A percentile compares a stretch with the other conserved stretches of the same genome.
These are phyloP conservation scores for Stygiomarasmius scandens DNA, from an alignment of 1,284 basidiomycete species.

Conservation along the genomic window DNA sequence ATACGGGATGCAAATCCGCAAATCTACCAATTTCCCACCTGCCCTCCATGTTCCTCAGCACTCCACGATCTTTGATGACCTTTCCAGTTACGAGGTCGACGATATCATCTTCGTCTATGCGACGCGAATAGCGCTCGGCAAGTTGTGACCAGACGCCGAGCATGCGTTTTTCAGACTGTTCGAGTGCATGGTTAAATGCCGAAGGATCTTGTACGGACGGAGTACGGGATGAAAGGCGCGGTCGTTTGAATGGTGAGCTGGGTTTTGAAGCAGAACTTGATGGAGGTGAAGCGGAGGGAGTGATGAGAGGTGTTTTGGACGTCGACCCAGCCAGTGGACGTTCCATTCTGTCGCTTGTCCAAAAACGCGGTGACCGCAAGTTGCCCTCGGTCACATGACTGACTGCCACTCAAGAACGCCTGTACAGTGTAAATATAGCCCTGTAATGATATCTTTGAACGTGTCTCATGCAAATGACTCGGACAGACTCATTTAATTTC, in stretches of 20 bases:
- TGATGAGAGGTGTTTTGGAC: conserved; percentile 11
- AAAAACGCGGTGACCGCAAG: neutral
- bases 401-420: too few relatives aligned
- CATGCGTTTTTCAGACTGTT: conserved; percentile 58
- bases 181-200: conserved; percentile 26
- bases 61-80: conserved; percentile 69
- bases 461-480: too few relatives aligned
- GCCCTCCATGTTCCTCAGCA: conserved; percentile 47
- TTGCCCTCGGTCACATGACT: neutral
- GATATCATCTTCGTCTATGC: conserved; percentile 76
- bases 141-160: conserved; percentile 66
- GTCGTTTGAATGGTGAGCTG: conserved; percentile 2
- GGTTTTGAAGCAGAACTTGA: conserved; percentile 27
- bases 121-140: conserved; percentile 63
- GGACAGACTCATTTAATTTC: too few relatives aligned
- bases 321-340: conserved; percentile 2
- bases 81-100: conserved; percentile 62
- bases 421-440: too few relatives aligned
- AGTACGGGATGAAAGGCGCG: conserved; percentile 11
- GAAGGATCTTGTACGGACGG: conserved; percentile 6
- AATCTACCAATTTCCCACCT: conserved; percentile 52
- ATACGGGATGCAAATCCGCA: conserved; percentile 28
- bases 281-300: conserved; percentile 25
- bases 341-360: neutral
- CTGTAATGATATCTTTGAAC: too few relatives aligned